Percentiles rank a stretch among this genome's conserved stretches.
phyloP scores from a whole-genome alignment of 345 rosid species.

The Carallia brachiata region DNA sequence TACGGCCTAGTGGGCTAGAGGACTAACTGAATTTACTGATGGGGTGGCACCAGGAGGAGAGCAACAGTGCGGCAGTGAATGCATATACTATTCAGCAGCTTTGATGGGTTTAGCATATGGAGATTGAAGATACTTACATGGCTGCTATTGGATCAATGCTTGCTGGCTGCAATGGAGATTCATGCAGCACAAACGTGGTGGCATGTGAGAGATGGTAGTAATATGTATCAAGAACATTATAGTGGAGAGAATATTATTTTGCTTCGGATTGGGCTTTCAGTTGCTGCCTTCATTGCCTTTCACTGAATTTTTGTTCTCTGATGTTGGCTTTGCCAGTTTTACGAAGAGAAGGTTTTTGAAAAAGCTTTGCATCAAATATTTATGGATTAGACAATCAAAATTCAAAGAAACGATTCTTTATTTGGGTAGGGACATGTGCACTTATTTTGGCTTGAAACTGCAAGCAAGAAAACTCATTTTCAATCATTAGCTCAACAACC shows the following conservation, averaged over 20 bases:
- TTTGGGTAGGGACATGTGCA: no score
- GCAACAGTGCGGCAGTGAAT: conserved; percentile 53
- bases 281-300: conserved; percentile 67
- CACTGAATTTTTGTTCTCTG: conserved; percentile 68
- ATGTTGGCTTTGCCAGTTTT: conserved; percentile 62
- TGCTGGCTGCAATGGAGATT: conserved; percentile 68
- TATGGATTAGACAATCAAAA: conserved; percentile 60
- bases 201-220: conserved; percentile 66
- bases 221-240: conserved; percentile 57
- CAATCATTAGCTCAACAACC: no score
- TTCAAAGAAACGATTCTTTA: no score
- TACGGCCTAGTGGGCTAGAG: conserved; percentile 76
- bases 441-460: no score
- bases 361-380: conserved; percentile 85
- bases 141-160: conserved; percentile 64
- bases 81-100: conserved; percentile 86
- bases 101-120: conserved; percentile 92
- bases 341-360: conserved; percentile 67
- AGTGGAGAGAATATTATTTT: conserved; percentile 67
- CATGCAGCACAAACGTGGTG: conserved; percentile 90
- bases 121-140: conserved; percentile 47
- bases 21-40: conserved; percentile 77
- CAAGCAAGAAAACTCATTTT: no score
- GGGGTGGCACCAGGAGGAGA: conserved; percentile 69
- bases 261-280: conserved; percentile 98